Evolutionary conservation across 129 eudicot genomes (phyloP).

Genomic region (Centella asiatica): DNA sequence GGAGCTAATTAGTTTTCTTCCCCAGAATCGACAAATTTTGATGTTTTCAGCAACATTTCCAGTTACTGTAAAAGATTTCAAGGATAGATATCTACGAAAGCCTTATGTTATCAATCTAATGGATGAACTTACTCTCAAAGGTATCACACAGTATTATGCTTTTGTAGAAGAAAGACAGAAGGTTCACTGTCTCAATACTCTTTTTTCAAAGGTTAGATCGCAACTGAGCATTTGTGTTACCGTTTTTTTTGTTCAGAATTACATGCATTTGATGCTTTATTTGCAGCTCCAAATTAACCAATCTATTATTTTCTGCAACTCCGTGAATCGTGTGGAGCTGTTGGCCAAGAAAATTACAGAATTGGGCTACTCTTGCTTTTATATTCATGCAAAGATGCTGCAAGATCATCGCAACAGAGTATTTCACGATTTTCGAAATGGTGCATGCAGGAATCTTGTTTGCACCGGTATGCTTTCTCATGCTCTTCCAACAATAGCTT

Average conservation of each 20-base stretch:
- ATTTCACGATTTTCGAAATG: constrained; percentile 75
- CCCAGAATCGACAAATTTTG: constrained; percentile 56
- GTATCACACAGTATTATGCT: constrained; percentile 66
- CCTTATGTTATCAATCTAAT: constrained; percentile 67
- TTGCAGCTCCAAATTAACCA: constrained; percentile 80
- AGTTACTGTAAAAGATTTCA: constrained; percentile 63
- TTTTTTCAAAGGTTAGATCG: constrained; percentile 63
- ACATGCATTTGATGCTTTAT: constrained; percentile 17
- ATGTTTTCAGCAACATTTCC: constrained; percentile 88
- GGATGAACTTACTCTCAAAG: constrained; percentile 81
- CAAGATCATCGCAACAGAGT: constrained; percentile 74
- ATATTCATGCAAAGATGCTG: constrained; percentile 75
- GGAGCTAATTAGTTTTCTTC: constrained; percentile 52
- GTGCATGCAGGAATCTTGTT: constrained; percentile 82
- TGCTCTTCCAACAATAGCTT: background rate
- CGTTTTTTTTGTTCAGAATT: constrained; percentile 7
- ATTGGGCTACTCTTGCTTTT: constrained; percentile 70
- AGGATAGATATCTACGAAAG: constrained; percentile 51
- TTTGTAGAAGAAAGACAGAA: constrained; percentile 83
- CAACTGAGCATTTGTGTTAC: constrained; percentile 7
- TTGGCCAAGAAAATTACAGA: constrained; percentile 71
- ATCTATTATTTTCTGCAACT: constrained; percentile 77
- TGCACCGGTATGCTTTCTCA: constrained; percentile 52
- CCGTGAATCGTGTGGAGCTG: constrained; percentile 76
- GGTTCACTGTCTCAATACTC: constrained; percentile 73